Evolutionary conservation across 371 early-diverging fungal species (phyloP).

Genomic region (Actinomortierella ambigua): DNA sequence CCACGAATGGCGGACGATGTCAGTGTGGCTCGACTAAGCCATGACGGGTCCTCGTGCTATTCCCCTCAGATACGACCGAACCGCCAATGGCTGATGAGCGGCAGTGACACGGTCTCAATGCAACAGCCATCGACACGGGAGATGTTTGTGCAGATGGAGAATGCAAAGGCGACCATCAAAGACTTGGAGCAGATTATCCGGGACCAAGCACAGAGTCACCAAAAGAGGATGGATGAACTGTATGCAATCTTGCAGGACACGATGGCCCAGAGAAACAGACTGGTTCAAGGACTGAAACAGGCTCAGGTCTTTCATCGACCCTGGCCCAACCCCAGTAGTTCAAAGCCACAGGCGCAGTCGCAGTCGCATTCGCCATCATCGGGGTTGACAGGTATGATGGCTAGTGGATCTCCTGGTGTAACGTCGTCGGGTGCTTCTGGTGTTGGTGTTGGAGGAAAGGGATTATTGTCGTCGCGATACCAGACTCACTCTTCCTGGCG

Average conservation of each 20-base stretch:
- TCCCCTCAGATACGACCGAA: conserved; percentile 2
- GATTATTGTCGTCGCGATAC: not conserved
- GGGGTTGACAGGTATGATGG: too few relatives aligned
- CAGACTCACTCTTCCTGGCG: conserved; percentile 15
- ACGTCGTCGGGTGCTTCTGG: too few relatives aligned
- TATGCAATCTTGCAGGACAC: conserved; percentile 34
- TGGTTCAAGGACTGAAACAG: conserved; percentile 24
- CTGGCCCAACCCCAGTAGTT: conserved; percentile 1
- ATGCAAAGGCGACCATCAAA: conserved; percentile 43
- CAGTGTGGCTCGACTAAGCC: too few relatives aligned
- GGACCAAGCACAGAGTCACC: conserved; percentile 33
- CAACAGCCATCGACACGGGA: conserved; percentile 36
- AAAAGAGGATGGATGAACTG: conserved; percentile 32
- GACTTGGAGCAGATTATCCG: conserved; percentile 45
- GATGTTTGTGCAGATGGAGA: conserved; percentile 38
- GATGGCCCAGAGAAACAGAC: conserved; percentile 24
- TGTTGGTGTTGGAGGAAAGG: too few relatives aligned
- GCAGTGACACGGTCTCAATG: conserved; percentile 27
- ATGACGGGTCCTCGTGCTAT: too few relatives aligned
- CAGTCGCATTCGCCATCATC: too few relatives aligned
- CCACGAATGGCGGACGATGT: too few relatives aligned
- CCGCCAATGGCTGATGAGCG: conserved; percentile 24
- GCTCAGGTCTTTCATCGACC: conserved; percentile 28
- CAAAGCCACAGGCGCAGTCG: too few relatives aligned
- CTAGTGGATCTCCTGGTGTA: too few relatives aligned